These are phyloP conservation scores for Pseudogymnoascus sp. DNA, from an alignment of 2,329 filamentous ascomycete genomes.

Conservation along the genomic window DNA sequence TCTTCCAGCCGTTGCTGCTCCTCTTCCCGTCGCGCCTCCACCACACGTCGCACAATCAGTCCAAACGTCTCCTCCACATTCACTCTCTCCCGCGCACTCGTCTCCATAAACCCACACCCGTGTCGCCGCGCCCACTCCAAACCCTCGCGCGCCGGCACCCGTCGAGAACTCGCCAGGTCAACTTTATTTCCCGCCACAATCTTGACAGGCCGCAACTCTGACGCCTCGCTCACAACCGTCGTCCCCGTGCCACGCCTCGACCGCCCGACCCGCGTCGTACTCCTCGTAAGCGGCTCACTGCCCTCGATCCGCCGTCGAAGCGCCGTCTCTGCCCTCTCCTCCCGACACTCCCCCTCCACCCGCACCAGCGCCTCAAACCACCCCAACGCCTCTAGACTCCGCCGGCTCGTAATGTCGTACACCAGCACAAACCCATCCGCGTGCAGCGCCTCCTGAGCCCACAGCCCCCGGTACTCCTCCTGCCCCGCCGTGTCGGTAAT, in stretches of 20 bases:
- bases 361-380: slow-evolving; percentile 80
- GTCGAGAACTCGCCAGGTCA: slow-evolving; percentile 62
- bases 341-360: slow-evolving; percentile 46
- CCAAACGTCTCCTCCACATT: slow-evolving; percentile 88
- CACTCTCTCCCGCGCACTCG: slow-evolving; percentile 72
- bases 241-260: slow-evolving; percentile 20
- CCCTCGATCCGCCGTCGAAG: slow-evolving; percentile 40
- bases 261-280: slow-evolving; percentile 10
- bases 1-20: neutral
- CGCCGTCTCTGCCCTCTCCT: slow-evolving; percentile 46
- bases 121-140: slow-evolving; percentile 67
- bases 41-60: slow-evolving; percentile 53
- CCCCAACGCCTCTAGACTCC: slow-evolving; percentile 61
- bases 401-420: slow-evolving; percentile 71
- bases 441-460: slow-evolving; percentile 68
- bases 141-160: slow-evolving; percentile 61
- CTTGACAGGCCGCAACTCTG: slow-evolving; percentile 58
- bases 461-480: slow-evolving; percentile 82
- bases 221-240: slow-evolving; percentile 26
- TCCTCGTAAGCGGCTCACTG: slow-evolving; percentile 9
- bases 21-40: slow-evolving; percentile 34
- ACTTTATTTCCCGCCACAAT: slow-evolving; percentile 84
- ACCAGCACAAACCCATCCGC: slow-evolving; percentile 79
- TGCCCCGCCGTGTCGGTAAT: slow-evolving; percentile 84
- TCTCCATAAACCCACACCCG: slow-evolving; percentile 84